Evolutionary conservation across 805 yeast genomes (phyloP).

Genomic region (Saturnispora ahearnii): DNA sequence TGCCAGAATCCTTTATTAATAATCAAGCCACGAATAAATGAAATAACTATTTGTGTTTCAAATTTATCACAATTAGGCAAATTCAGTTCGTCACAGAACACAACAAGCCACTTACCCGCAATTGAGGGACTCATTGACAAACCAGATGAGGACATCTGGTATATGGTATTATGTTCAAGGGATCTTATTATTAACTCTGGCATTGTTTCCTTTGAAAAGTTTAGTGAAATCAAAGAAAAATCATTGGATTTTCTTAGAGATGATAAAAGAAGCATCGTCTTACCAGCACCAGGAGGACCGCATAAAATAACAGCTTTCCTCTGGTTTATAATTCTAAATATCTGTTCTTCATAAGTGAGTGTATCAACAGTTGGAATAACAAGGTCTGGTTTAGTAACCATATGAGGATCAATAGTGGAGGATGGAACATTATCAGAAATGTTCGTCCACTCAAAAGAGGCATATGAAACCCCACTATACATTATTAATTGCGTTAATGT

Average conservation of each 20-base stretch:
- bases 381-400: conserved; percentile 50
- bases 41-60: conserved; percentile 65
- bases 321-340: conserved; percentile 47
- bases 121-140: conserved; percentile 46
- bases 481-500: conserved; percentile 20
- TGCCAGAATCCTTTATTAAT: conserved; percentile 77
- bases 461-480: conserved; percentile 37
- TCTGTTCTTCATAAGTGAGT: conserved; percentile 49
- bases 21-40: conserved; percentile 65
- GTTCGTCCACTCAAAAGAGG: conserved; percentile 39
- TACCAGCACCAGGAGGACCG: conserved; percentile 98
- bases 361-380: conserved; percentile 81
- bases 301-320: conserved; percentile 62
- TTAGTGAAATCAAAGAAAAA: conserved; percentile 56
- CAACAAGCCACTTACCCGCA: conserved; percentile 61
- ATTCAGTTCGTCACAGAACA: conserved; percentile 89
- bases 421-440: conserved; percentile 34
- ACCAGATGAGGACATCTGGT: conserved; percentile 45
- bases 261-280: conserved; percentile 79
- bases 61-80: conserved; percentile 63
- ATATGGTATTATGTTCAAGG: conserved; percentile 64
- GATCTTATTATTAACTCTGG: conserved; percentile 53
- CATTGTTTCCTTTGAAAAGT: conserved; percentile 74
- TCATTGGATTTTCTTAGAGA: conserved; percentile 51
- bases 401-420: conserved; percentile 45